Conservation (phyloP, 2,329 filamentous ascomycete genomes). For the Colletotrichum australisinense region DNA sequence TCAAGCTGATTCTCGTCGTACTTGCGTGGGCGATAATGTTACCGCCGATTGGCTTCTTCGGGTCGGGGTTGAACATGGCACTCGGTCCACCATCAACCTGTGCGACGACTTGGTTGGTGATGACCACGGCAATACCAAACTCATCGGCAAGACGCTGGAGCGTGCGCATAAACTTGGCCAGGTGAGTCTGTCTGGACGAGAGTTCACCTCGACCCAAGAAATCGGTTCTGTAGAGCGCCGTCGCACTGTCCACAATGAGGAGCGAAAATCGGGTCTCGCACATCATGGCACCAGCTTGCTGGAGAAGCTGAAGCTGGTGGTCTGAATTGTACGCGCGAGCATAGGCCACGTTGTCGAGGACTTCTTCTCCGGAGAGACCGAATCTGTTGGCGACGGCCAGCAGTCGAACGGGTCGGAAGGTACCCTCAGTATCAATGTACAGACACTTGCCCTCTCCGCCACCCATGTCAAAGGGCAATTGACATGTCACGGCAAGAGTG, state of each 20-base stretch:
- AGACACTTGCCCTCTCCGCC: constrained; percentile 98
- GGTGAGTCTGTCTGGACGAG: constrained; percentile 89
- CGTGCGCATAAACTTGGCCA: constrained; percentile 89
- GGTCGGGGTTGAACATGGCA: constrained; percentile 99
- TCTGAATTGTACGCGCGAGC: constrained; percentile 98
- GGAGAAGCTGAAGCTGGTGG: constrained; percentile 93
- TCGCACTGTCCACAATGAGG: constrained; percentile 95
- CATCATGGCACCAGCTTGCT: constrained; percentile 98
- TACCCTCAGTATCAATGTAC: constrained; percentile 98
- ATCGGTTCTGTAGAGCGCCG: constrained; percentile 93
- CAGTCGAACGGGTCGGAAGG: constrained; percentile 91
- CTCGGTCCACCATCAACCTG: constrained; percentile 97
- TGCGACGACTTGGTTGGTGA: constrained; percentile 98
- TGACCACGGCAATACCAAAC: constrained; percentile 98
- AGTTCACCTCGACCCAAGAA: constrained; percentile 97
- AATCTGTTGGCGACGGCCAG: constrained; percentile 94
- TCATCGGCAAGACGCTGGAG: constrained; percentile 82
- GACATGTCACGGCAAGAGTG: constrained; percentile 97
- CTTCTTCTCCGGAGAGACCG: constrained; percentile 94
- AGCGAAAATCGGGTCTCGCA: constrained; percentile 98
- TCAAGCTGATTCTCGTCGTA: constrained; percentile 92
- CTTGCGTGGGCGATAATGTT: constrained; percentile 99
- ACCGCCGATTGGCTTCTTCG: constrained; percentile 98
- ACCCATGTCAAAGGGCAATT: constrained; percentile 98
- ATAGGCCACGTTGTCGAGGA: constrained; percentile 98